These are phyloP conservation scores for Pilasporangium apinafurcum DNA, from an alignment of 352 stramenopile species.

Conservation along the genomic window DNA sequence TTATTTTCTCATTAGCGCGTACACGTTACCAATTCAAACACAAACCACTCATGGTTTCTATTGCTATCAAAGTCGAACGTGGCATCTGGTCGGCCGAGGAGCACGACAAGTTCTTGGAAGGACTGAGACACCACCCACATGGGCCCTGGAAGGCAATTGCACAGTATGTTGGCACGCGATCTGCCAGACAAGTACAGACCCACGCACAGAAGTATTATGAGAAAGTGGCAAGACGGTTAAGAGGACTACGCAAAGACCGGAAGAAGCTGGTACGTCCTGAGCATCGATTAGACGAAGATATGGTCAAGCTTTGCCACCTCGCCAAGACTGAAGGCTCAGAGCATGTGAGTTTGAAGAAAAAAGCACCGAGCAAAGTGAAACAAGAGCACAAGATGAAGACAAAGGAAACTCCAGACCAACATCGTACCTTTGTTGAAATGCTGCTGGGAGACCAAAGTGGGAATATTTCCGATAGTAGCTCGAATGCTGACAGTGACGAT, in stretches of 20 bases:
- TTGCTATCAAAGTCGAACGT: too few species aligned
- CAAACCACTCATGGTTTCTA: too few species aligned
- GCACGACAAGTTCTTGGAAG: conserved; percentile 22
- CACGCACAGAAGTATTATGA: conserved; percentile 58
- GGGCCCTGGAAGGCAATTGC: conserved; percentile 25
- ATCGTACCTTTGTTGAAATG: not conserved
- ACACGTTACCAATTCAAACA: too few species aligned
- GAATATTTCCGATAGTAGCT: not conserved
- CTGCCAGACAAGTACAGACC: conserved; percentile 57
- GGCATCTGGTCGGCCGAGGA: conserved; percentile 27
- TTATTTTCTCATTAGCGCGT: too few species aligned
- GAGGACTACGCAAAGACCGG: conserved; percentile 52
- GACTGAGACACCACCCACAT: conserved; percentile 12
- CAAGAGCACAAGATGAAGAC: not conserved
- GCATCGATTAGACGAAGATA: conserved; percentile 49
- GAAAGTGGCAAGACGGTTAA: conserved; percentile 57
- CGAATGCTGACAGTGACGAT: conserved; percentile 3
- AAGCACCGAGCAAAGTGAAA: not conserved
- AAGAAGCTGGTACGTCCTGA: conserved; percentile 44
- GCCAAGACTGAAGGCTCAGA: not conserved
- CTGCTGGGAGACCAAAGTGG: not conserved
- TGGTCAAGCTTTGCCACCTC: conserved; percentile 10
- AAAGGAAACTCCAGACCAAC: not conserved
- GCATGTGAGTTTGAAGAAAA: not conserved
- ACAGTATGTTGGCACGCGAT: conserved; percentile 21